Percentiles rank a stretch among this genome's conserved stretches.
These are phyloP conservation scores for Adansonia gregorii DNA, from an alignment of 441 rosid genomes.

Conservation along the genomic window DNA sequence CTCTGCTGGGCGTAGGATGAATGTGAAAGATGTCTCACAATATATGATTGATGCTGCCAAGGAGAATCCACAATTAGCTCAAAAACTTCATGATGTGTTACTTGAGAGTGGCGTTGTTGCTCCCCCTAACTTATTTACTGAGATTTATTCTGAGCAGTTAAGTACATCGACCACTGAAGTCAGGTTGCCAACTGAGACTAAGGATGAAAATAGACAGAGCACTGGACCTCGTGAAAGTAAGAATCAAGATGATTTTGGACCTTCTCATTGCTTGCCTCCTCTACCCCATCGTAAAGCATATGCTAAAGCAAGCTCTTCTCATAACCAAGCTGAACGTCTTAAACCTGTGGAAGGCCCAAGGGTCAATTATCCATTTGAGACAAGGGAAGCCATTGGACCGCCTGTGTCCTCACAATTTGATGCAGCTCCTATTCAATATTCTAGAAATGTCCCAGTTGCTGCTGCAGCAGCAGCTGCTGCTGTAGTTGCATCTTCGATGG, in stretches of 20 bases:
- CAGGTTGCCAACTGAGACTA: conserved; percentile 46
- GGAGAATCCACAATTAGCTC: conserved; percentile 93
- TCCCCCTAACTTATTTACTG: conserved; percentile 86
- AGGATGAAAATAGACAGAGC: conserved; percentile 44
- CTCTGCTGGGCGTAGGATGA: conserved; percentile 85
- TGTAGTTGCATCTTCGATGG: conserved; percentile 96
- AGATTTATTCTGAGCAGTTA: conserved; percentile 60
- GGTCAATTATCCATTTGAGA: conserved; percentile 38
- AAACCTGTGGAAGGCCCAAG: conserved; percentile 46
- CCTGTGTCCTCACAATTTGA: conserved; percentile 49
- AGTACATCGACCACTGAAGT: conserved; percentile 47
- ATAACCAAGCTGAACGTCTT: conserved; percentile 43
- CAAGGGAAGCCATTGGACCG: conserved; percentile 47
- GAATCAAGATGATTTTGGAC: conserved; percentile 49
- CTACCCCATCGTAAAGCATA: conserved; percentile 54
- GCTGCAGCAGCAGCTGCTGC: conserved; percentile 94
- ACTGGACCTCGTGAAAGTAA: conserved; percentile 36
- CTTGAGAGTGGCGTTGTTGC: conserved; percentile 96
- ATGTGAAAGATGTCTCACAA: conserved; percentile 94
- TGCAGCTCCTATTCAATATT: conserved; percentile 47
- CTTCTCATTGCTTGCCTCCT: conserved; percentile 69
- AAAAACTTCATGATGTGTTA: conserved; percentile 93
- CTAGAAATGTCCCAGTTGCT: conserved; percentile 78
- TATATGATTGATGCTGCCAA: conserved; percentile 98
- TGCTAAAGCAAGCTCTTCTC: conserved; percentile 40